Percentiles rank a stretch among this genome's conserved stretches.
Conservation (phyloP, 2,329 filamentous ascomycete genomes). For the Curvularia verruculosa region DNA sequence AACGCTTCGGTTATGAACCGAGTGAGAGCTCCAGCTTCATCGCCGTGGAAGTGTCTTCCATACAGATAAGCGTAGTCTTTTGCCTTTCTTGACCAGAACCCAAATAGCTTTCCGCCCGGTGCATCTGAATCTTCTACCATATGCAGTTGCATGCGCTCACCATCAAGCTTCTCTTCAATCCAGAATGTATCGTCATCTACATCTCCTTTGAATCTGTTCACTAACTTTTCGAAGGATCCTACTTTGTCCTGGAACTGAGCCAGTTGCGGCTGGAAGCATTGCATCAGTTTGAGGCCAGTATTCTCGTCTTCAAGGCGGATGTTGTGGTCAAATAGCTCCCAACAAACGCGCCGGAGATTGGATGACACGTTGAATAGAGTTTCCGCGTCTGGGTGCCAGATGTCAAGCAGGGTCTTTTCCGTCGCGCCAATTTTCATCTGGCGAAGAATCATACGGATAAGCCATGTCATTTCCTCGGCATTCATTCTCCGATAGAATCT, state of each 20-base stretch:
- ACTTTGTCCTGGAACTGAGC: slow-evolving; percentile 85
- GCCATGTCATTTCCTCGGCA: slow-evolving; percentile 89
- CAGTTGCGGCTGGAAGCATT: slow-evolving; percentile 94
- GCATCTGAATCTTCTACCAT: slow-evolving; percentile 74
- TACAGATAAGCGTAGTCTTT: slow-evolving; percentile 98
- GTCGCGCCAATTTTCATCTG: slow-evolving; percentile 79
- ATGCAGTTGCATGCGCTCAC: slow-evolving; percentile 96
- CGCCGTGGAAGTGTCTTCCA: slow-evolving; percentile 74
- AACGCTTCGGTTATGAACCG: slow-evolving; percentile 81
- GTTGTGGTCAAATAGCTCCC: slow-evolving; percentile 81
- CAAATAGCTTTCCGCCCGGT: slow-evolving; percentile 74
- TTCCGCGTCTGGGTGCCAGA: slow-evolving; percentile 61
- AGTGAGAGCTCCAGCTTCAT: slow-evolving; percentile 75
- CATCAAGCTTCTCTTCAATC: slow-evolving; percentile 98
- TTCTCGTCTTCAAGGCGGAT: slow-evolving; percentile 77
- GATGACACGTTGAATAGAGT: slow-evolving; percentile 84
- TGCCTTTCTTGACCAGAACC: slow-evolving; percentile 93
- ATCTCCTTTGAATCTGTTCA: slow-evolving; percentile 68
- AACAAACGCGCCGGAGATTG: slow-evolving; percentile 87
- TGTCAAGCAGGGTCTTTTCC: slow-evolving; percentile 83
- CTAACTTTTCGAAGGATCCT: slow-evolving; percentile 75
- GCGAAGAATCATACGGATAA: slow-evolving; percentile 89
- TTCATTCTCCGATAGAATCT: slow-evolving; percentile 92
- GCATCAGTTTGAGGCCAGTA: slow-evolving; percentile 79
- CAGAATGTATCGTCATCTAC: slow-evolving; percentile 81